Evolutionary conservation across 768 basidiomycete species (phyloP), one percentile per base, ranked within the genome.

Genomic region (Russula dissimulans): DNA sequence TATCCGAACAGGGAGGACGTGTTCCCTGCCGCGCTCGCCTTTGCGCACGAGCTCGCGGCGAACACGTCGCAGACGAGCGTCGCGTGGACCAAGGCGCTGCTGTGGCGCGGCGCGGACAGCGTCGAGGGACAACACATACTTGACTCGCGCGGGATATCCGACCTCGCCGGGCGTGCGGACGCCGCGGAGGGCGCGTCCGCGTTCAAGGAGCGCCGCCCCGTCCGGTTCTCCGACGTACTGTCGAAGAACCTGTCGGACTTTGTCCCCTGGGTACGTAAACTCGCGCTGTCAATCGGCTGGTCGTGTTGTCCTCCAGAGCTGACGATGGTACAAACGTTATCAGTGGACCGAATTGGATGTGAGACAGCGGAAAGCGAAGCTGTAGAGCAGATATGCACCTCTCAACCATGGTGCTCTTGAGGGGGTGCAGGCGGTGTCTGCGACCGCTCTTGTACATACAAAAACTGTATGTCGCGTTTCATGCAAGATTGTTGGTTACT

Each of bases 121-220:
- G 70, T 76, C 42, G 82, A 84, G 67, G 80, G 80, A 65, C 81
- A 79, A 56, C 81, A 83, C 58, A 63, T 83, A 3, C 65, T 78
- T 17, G 82, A 83, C 62, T 83, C 82, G 10, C 69, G 76, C 15
- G 77, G 74, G 5, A 76, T 83, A 26, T 70, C 74, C 29, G 65
- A 77, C 26, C 63, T 79, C 0, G 78, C 69, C 0, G 67, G 61
- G 18, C 71, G 73, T 5, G 64, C 63, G 9, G 82, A 83, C 61
- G 78, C 74, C 0, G 68, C 67, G 14, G 82, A 83, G 60, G 82
- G 81, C 4, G 74, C 74, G 7, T 63, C 61, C 8, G 73, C 82
- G 0, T 84, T 83, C 70, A 77, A 69, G 59, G 77, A 82, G 63
- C 75, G 72, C 60, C 71, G 82, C 12, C 48, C 66, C 6, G 76